Conservation (phyloP, 2,329 filamentous ascomycete species). For the Neoascochyta sp. region DNA sequence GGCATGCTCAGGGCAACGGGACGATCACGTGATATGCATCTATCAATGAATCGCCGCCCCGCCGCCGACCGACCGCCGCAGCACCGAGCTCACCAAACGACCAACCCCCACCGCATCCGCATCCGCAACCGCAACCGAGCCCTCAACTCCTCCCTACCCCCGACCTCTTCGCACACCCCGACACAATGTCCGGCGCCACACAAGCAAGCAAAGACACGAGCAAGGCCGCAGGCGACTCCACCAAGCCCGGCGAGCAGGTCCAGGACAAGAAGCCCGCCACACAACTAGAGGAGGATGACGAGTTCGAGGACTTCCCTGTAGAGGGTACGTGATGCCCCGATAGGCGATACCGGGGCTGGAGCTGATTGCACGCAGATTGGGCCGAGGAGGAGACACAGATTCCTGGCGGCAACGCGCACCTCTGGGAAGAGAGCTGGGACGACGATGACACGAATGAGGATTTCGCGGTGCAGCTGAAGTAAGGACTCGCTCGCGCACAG, state of each 20-base stretch:
- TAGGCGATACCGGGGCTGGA: not conserved
- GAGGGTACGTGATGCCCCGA: constrained; percentile 66
- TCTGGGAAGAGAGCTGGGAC: constrained; percentile 99
- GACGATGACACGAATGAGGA: constrained; percentile 97
- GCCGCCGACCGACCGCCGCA: no score
- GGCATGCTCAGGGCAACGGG: no score
- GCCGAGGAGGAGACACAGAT: constrained; percentile 84
- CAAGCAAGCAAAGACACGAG: constrained; percentile 38
- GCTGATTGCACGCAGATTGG: constrained; percentile 62
- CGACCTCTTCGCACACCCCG: constrained; percentile 1
- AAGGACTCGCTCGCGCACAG: constrained; percentile 36
- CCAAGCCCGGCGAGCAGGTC: constrained; percentile 42
- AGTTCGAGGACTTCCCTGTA: constrained; percentile 98
- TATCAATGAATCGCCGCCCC: no score
- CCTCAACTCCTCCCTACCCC: not conserved
- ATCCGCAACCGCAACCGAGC: no score
- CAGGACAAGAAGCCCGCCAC: constrained; percentile 59
- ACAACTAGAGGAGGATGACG: constrained; percentile 91
- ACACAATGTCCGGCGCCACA: constrained; percentile 48
- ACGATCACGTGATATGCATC: no score
- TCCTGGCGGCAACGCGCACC: constrained; percentile 70
- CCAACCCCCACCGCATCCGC: no score
- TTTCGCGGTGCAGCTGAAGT: constrained; percentile 93
- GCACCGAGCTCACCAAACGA: not conserved
- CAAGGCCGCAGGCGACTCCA: constrained; percentile 41